Percentiles rank a stretch among this genome's conserved stretches.
These are phyloP conservation scores for Albophoma yamanashiensis DNA, from an alignment of 2,329 filamentous ascomycete genomes.

Conservation along the genomic window DNA sequence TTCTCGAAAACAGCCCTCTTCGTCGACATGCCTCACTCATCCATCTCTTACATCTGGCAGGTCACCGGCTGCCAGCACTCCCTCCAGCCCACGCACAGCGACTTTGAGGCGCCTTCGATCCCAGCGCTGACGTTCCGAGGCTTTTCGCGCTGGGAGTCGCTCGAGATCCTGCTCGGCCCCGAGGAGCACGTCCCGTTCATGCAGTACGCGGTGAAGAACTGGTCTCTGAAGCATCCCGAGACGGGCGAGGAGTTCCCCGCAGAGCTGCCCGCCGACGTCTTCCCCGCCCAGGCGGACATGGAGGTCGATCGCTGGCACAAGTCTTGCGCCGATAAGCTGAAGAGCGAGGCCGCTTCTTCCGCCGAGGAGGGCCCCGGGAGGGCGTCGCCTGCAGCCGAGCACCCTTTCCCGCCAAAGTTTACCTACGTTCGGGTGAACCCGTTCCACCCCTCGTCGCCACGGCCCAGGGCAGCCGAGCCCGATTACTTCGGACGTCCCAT, in stretches of 20 bases:
- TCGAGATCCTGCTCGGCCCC: constrained; percentile 79
- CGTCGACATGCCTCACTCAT: constrained; percentile 57
- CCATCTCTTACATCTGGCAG: constrained; percentile 87
- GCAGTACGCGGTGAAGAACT: constrained; percentile 68
- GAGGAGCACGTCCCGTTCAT: constrained; percentile 80
- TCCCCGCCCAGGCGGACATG: constrained; percentile 62
- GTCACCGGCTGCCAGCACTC: constrained; percentile 84
- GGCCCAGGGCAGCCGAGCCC: constrained; percentile 18
- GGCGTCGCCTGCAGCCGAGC: constrained; percentile 16
- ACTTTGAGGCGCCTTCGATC: constrained; percentile 65
- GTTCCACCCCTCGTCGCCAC: constrained; percentile 15
- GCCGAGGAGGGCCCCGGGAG: constrained; percentile 5
- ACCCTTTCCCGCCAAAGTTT: constrained; percentile 19
- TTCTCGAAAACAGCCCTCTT: constrained; percentile 50
- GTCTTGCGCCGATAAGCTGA: constrained; percentile 59
- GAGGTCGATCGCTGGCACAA: constrained; percentile 86
- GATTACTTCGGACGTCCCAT: constrained; percentile 23
- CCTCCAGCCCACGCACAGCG: constrained; percentile 62
- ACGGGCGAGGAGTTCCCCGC: constrained; percentile 58
- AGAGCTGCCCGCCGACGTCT: constrained; percentile 48
- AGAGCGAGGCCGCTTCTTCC: constrained; percentile 40
- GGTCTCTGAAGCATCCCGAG: constrained; percentile 63
- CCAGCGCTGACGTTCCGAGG: constrained; percentile 75
- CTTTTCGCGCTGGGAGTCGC: constrained; percentile 88
- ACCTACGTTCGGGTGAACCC: constrained; percentile 23